These are phyloP conservation scores for Arxiozyma bovina DNA, from an alignment of 1,139 yeast genomes.

Conservation along the genomic window DNA sequence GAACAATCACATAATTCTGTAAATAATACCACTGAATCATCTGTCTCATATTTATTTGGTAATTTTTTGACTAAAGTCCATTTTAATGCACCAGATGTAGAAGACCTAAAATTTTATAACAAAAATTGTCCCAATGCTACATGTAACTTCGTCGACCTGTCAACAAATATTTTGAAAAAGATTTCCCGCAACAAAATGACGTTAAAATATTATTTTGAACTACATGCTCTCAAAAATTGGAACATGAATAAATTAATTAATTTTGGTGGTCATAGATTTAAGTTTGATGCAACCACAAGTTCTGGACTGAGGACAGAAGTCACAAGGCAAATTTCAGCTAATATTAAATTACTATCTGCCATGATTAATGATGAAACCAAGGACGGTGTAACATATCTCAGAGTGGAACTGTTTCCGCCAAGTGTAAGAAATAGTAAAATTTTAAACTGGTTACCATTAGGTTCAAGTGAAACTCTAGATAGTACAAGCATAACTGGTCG, in stretches of 20 bases:
- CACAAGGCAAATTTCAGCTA: conserved; percentile 11
- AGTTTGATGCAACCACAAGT: conserved; percentile 17
- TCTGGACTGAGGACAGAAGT: conserved; percentile 14
- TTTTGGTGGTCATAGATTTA: conserved; percentile 24
- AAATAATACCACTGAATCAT: background rate
- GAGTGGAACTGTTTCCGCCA: conserved; percentile 19
- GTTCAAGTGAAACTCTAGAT: background rate
- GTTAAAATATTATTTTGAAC: conserved; percentile 13
- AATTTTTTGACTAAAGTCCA: conserved; percentile 9
- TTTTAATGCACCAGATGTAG: conserved; percentile 12
- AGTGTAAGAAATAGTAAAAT: conserved; percentile 17
- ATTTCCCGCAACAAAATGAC: conserved; percentile 10
- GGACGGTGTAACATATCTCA: conserved; percentile 22
- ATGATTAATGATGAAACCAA: conserved; percentile 16
- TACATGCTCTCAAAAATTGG: conserved; percentile 25
- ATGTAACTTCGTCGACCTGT: conserved; percentile 22
- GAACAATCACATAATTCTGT: background rate
- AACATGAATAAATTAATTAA: conserved; percentile 13
- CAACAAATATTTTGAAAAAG: conserved; percentile 14
- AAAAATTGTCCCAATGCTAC: conserved; percentile 1
- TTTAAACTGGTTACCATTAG: conserved; percentile 18
- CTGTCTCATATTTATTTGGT: conserved; percentile 9
- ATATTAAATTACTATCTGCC: conserved; percentile 14
- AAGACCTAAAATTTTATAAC: conserved; percentile 11
- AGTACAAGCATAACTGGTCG: background rate